These are phyloP conservation scores for Rugosomyces carneus DNA, from an alignment of 1,284 basidiomycete species.

Conservation along the genomic window DNA sequence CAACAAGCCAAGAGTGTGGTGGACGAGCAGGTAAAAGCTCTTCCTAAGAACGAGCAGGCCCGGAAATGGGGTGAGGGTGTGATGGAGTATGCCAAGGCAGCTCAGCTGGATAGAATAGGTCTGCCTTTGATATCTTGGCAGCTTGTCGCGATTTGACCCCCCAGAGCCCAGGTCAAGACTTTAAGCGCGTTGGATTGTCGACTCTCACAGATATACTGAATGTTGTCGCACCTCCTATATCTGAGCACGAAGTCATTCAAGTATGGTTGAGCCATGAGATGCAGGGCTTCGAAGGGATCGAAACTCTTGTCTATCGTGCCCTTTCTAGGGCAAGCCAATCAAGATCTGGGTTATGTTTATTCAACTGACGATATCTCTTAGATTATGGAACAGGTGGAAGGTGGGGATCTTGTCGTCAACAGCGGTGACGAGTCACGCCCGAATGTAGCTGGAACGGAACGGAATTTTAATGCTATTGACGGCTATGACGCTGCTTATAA, in stretches of 20 bases:
- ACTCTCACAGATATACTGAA: conserved; percentile 90
- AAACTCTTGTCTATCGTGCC: conserved; percentile 90
- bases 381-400: conserved; percentile 92
- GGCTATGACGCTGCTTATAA: conserved; percentile 81
- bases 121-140: conserved; percentile 16
- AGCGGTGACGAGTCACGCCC: conserved; percentile 71
- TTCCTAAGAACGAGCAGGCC: conserved; percentile 77
- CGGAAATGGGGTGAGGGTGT: conserved; percentile 70
- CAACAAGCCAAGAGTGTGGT: conserved; percentile 85
- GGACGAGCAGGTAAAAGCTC: conserved; percentile 82
- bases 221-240: conserved; percentile 96
- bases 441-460: conserved; percentile 43
- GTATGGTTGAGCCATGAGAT: conserved; percentile 96
- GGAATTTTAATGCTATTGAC: conserved; percentile 80
- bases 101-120: conserved; percentile 84
- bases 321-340: conserved; percentile 58
- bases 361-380: conserved; percentile 24
- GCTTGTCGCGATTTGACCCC: conserved; percentile 5
- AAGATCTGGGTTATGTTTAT: neutral
- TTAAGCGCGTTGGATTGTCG: conserved; percentile 79
- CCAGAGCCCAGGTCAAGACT: conserved; percentile 67
- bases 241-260: conserved; percentile 95
- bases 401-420: conserved; percentile 87
- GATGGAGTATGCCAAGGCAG: conserved; percentile 62
- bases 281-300: conserved; percentile 93